These are phyloP conservation scores for Penicillium sp. DNA, from an alignment of 2,329 filamentous ascomycete species.

Conservation along the genomic window DNA sequence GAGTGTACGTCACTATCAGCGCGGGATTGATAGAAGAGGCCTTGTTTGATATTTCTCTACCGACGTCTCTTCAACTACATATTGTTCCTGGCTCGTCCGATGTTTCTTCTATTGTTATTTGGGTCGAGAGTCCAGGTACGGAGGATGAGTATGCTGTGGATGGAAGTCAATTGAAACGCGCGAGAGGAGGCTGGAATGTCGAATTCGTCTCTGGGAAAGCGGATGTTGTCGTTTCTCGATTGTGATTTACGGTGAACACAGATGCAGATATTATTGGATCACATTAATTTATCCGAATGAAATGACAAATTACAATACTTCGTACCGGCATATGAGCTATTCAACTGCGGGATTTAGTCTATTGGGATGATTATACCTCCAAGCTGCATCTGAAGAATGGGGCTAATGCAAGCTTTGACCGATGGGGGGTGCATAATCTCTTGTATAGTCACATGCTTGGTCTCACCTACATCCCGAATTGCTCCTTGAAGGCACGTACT, in stretches of 20 bases:
- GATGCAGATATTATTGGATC: neutral
- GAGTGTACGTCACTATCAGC: neutral
- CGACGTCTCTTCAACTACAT: neutral
- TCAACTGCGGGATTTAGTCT: constrained; percentile 31
- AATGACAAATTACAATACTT: neutral
- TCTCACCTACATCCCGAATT: neutral
- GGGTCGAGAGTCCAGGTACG: neutral
- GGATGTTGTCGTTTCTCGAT: neutral
- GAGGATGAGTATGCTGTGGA: neutral
- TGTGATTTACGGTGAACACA: neutral
- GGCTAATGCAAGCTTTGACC: neutral
- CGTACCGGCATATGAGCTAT: constrained; percentile 46
- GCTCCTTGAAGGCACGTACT: neutral
- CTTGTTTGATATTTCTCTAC: neutral
- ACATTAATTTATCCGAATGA: neutral
- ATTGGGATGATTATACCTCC: neutral
- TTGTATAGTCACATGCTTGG: neutral
- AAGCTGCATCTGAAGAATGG: neutral
- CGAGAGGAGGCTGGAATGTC: neutral
- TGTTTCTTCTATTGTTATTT: neutral
- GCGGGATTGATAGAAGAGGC: neutral
- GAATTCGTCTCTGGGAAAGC: neutral
- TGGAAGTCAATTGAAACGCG: neutral
- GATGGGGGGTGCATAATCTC: neutral
- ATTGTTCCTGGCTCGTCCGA: neutral